A percentile compares a stretch with the other conserved stretches of the same genome.
These are phyloP conservation scores for Penicillium cosmopolitanum DNA, from an alignment of 495 filamentous ascomycete genomes.

Conservation along the genomic window DNA sequence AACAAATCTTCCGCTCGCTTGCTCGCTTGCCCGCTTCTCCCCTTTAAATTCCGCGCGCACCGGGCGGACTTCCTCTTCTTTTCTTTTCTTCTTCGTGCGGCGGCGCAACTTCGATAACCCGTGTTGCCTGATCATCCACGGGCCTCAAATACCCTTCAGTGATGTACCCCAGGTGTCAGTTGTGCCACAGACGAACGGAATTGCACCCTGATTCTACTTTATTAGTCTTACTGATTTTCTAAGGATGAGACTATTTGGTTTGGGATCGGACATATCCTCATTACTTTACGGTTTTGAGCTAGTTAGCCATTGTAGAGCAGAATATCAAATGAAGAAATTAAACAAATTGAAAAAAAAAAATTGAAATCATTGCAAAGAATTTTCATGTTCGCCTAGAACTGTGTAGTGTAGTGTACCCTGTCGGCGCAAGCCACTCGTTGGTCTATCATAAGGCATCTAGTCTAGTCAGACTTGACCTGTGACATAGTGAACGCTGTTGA, in stretches of 20 bases:
- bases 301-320: background rate
- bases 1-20: constrained; percentile 8
- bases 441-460: no score
- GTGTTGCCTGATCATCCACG: constrained; percentile 57
- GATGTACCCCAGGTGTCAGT: constrained; percentile 62
- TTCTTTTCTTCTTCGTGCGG: constrained; percentile 64
- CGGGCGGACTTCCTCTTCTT: constrained; percentile 28
- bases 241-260: constrained; percentile 55
- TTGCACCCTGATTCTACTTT: constrained; percentile 62
- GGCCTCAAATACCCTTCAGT: constrained; percentile 32
- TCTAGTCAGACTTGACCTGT: no score
- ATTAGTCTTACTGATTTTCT: constrained; percentile 49
- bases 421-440: no score
- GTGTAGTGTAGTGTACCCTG: no score
- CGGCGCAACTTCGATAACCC: constrained; percentile 56
- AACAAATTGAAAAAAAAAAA: background rate
- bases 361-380: background rate
- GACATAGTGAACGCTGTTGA: no score
- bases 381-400: background rate
- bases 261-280: constrained; percentile 51
- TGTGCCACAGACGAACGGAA: constrained; percentile 63
- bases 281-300: background rate
- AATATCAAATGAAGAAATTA: background rate
- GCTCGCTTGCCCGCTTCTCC: constrained; percentile 5
- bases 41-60: constrained; percentile 33